Evolutionary conservation across 1,284 basidiomycete genomes (phyloP), one percentile per base, ranked within the genome.

Genomic region (Cystobasidiaceae sp.): DNA sequence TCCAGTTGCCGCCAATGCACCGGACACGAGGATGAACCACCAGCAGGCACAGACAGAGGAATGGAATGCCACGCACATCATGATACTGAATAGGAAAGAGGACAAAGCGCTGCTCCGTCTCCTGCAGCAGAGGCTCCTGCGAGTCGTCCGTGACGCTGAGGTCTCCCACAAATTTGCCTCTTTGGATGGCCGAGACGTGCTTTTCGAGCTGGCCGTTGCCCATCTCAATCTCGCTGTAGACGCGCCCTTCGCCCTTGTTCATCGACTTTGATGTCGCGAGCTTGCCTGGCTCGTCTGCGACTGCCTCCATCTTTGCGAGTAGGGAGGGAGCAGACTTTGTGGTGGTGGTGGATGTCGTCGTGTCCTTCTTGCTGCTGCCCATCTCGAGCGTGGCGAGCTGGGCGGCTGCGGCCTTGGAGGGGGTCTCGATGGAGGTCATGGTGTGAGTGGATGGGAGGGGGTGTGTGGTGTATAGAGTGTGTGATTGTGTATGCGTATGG

Each of bases 391-490:
- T 21, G 54, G 52, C 57, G 54, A 81, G 75, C 54, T 76, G 74
- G 52, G 74, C 68, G 49, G 79, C 78, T 59, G 79, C 76, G 52
- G 73, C 76, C 75, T 80, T 80, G 73, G 79, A 78, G 33, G 80
- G 79, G 58, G 79, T 80, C 66, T 79, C 78, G 71, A 70, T 49
- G 59, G 72, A 71, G 13, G 52, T 52, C 33, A 43, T 46, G 17
- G 73, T 75, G 34, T 15, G 44, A 51, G 5, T 32, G 25, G 32
- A n/a, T n/a, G n/a, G 15, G 50, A 32, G 28, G 43, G 39, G 23
- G 28, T 34, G 32, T n/a, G 17, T 11, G 15, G 43, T 3, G 17
- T 54, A 32, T 27, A 8, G 3, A 50, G 41, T n/a, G 49, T 32
- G 21, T 32, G 30, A 33, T 25, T 32, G 61, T 13, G 39, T 28